These are phyloP conservation scores for Allodekkera sacchari DNA, from an alignment of 805 yeast genomes.

Conservation along the genomic window DNA sequence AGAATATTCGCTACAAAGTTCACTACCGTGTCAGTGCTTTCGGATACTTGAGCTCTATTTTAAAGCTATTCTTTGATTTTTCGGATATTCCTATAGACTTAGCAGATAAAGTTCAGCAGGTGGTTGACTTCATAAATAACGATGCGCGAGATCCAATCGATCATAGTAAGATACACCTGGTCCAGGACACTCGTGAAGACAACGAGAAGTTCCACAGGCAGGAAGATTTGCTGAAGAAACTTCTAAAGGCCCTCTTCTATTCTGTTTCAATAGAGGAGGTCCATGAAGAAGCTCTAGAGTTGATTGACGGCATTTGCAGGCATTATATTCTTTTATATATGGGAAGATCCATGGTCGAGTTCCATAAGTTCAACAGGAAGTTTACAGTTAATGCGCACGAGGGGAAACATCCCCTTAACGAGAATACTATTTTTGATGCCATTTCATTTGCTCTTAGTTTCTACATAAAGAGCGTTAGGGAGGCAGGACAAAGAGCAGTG, in stretches of 20 bases:
- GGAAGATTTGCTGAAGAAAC: slow-evolving; percentile 53
- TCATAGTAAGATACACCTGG: slow-evolving; percentile 14
- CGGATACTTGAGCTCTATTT: slow-evolving; percentile 55
- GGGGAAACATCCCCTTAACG: slow-evolving; percentile 63
- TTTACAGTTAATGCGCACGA: slow-evolving; percentile 75
- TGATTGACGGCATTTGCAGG: slow-evolving; percentile 61
- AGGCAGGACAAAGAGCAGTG: slow-evolving; percentile 62
- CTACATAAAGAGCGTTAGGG: slow-evolving; percentile 60
- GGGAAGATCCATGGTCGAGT: slow-evolving; percentile 63
- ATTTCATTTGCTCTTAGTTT: slow-evolving; percentile 75
- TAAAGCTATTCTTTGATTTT: slow-evolving; percentile 59
- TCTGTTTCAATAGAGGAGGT: slow-evolving; percentile 70
- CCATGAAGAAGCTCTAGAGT: slow-evolving; percentile 52
- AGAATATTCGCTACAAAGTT: slow-evolving; percentile 51
- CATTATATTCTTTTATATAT: slow-evolving; percentile 76
- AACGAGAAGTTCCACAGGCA: slow-evolving; percentile 44
- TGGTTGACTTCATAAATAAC: slow-evolving; percentile 35
- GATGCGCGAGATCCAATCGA: slow-evolving; percentile 19
- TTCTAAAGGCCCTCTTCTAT: slow-evolving; percentile 66
- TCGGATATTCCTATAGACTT: slow-evolving; percentile 36
- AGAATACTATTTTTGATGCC: slow-evolving; percentile 64
- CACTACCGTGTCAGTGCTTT: slow-evolving; percentile 76
- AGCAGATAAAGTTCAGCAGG: slow-evolving; percentile 37
- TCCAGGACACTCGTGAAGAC: slow-evolving; percentile 38
- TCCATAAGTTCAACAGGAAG: slow-evolving; percentile 55